Evolutionary conservation across 345 rosid species (phyloP), one percentile per base, ranked within the genome.

Genomic region (Stellera chamaejasme): DNA sequence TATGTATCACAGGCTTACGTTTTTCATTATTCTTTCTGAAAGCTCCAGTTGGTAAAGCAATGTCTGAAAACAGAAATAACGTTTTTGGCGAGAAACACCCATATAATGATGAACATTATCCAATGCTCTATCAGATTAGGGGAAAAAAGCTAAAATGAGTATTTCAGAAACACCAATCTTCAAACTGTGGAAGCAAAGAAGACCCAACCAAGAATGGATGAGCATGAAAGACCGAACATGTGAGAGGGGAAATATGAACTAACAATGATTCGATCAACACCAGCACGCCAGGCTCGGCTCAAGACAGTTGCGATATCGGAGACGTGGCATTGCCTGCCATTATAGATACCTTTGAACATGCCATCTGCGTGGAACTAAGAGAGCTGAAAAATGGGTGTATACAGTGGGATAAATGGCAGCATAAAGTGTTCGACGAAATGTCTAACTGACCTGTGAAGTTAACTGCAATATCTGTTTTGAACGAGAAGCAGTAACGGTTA

Each of bases 191-290:
- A 32, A 8, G 5, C 3, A 44, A 42, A 45, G 45, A 62, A 10
- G 45, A 52, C 11, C 39, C 39, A 32, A 32, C 3, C 9, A 32
- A 32, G 9, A 32, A 32, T 32, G 39, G 39, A 45, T 19, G 23
- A 52, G 28, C 14, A 32, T 26, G 36, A 52, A 49, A 46, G 43
- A 16, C n/a, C 5, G 10, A 16, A 25, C 12, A 26, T 14, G 51
- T 19, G 16, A 61, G 15, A 43, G 50, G 59, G 13, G 6, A 12
- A 13, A 25, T 5, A 32, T 11, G 10, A 62, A 60, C 65, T 72
- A 58, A 88, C 99, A 52, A 93, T 87, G 73, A 93, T 83, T 65
- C 97, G 75, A 66, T 93, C 97, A 11, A 93, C 97, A 32, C 99
- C 99, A 15, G 97, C 82, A 45, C 68, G 77, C 99, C 99, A 93